These are phyloP conservation scores for Tolypocladium pustulatum DNA, from an alignment of 2,329 filamentous ascomycete species.

Conservation along the genomic window DNA sequence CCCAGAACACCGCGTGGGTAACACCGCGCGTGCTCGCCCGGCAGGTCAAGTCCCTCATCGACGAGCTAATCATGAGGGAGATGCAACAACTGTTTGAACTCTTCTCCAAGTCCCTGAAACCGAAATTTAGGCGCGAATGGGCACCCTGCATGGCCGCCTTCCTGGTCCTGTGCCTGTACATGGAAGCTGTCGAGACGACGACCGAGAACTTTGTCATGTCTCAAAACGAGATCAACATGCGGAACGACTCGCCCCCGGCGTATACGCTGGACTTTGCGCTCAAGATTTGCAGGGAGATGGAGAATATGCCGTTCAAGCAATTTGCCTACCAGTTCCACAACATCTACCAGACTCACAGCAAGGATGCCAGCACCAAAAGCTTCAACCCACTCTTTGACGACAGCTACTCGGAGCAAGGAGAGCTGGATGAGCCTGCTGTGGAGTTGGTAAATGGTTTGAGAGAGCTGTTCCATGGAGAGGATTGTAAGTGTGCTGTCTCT, in stretches of 20 bases:
- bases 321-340: conserved; percentile 51
- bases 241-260: conserved; percentile 23
- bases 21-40: conserved; percentile 45
- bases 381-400: conserved; percentile 46
- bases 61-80: conserved; percentile 42
- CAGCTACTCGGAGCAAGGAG: conserved; percentile 26
- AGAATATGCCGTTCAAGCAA: conserved; percentile 50
- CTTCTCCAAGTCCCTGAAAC: conserved; percentile 43
- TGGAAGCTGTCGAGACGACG: conserved; percentile 45
- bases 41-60: conserved; percentile 45
- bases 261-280: conserved; percentile 34
- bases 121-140: conserved; percentile 42
- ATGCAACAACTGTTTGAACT: conserved; percentile 40
- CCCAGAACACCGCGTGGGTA: conserved; percentile 31
- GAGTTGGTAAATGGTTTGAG: conserved; percentile 36
- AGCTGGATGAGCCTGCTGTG: conserved; percentile 33
- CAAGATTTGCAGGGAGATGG: conserved; percentile 36
- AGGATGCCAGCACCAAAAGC: conserved; percentile 34
- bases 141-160: conserved; percentile 47
- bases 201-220: conserved; percentile 41
- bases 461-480: conserved; percentile 29
- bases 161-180: conserved; percentile 45
- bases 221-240: conserved; percentile 37
- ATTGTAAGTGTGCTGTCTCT: conserved; percentile 27
- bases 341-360: conserved; percentile 45